phyloP scores from a whole-genome alignment of 768 basidiomycete genomes.

The Mycena venus region DNA sequence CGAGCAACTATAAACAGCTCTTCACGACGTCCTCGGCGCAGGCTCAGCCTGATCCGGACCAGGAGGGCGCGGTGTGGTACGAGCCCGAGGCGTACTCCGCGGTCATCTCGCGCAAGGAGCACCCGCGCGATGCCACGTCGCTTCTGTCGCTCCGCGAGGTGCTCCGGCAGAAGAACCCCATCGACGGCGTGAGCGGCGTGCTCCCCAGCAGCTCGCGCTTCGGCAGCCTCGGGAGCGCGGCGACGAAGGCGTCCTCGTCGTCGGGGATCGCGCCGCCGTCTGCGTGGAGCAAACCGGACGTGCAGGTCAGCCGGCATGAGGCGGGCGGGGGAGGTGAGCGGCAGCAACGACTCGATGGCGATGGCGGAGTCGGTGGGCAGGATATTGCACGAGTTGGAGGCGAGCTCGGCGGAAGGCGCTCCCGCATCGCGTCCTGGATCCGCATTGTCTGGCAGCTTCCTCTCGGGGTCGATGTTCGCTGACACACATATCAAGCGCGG shows the following conservation, averaged over 20 bases:
- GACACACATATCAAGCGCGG: constrained; percentile 53
- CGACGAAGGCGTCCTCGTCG: constrained; percentile 26
- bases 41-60: constrained; percentile 69
- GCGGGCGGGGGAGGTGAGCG: constrained; percentile 65
- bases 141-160: constrained; percentile 74
- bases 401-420: constrained; percentile 34
- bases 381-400: constrained; percentile 61
- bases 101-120: constrained; percentile 72
- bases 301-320: constrained; percentile 63
- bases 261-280: constrained; percentile 48
- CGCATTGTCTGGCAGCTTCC: constrained; percentile 35
- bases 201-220: constrained; percentile 23
- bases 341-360: constrained; percentile 49
- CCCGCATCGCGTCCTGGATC: constrained; percentile 44
- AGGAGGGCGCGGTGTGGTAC: constrained; percentile 69
- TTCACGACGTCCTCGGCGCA: constrained; percentile 45
- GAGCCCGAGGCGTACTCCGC: constrained; percentile 73
- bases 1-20: constrained; percentile 65
- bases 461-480: constrained; percentile 41
- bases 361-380: constrained; percentile 56
- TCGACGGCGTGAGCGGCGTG: constrained; percentile 40
- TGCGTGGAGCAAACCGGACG: constrained; percentile 71
- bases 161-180: constrained; percentile 64
- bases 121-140: constrained; percentile 70
- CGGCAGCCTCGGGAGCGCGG: constrained; percentile 37